Evolutionary conservation across 108 stramenopile species (phyloP), one percentile per base, ranked within the genome.

Genomic region (Bacterosira constricta): DNA sequence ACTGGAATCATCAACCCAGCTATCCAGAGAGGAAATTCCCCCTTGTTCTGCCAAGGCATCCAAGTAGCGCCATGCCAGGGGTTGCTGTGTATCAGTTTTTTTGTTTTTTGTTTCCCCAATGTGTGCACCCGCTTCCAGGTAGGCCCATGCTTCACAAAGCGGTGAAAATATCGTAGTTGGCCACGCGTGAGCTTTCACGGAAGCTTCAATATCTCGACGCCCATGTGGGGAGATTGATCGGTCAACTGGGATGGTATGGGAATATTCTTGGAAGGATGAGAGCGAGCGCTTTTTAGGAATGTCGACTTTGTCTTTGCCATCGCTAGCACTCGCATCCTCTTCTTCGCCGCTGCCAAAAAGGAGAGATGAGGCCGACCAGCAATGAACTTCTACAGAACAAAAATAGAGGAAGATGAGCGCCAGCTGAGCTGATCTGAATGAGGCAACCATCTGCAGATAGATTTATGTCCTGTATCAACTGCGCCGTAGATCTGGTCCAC

Each of bases 81-180:
- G 39, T 51, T 68, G 37, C 13, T 45, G 15, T 8, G 8, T 44
- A 42, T 63, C 38, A 10, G 15, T 29, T 34, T 54, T 41, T 53
- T 3, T 20, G 39, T 53, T 63, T 34, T 44, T 56, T 61, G 13
- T 36, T 69, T 59, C 29, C 57, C 68, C 17, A n/a, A 42, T 54
- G 17, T 31, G 17, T 18, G 13, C 21, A 12, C 42, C 61, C 27
- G 67, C 45, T 1, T 81, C 77, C 53, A 73, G 44, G 77, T 71
- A 90, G 17, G 83, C 81, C 55, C 70, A 83, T 32, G 90, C 88
- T 63, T 94, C 93, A 61, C 93, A 94, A 34, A 88, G 74, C 46
- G 89, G 86, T 61, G 85, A 88, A 37, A 82, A 74, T 9, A 73
- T 72, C 21, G 81, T 84, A 12, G 81, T 78, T 12, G 90, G 88